Base-by-base conservation (phyloP, 331 rosid genomes). In the Prunus yedoensis region DNA sequence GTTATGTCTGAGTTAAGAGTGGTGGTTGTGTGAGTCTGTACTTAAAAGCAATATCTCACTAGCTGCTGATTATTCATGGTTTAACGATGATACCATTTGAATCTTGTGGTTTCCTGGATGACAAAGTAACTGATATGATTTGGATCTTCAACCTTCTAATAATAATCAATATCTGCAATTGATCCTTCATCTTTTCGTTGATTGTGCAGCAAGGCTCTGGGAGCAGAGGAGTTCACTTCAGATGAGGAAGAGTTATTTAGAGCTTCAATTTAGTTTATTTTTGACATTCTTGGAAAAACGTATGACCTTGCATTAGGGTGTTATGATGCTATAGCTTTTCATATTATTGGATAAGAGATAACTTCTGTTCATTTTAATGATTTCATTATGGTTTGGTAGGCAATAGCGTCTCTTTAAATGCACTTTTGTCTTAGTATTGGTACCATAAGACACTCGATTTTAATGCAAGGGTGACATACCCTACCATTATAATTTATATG, bases 211-310 rank as follows among this genome's bases (percentile, higher is more conserved):
- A 68, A 21, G 1, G 52, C 20, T 30, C 12, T 5, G 58, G 65
- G 41, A 35, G 69, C 23, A 28, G 59, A 73, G 20, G 74, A 73
- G 38, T 67, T 25, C 51, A 59, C 35, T 18, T 62, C 50, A 47
- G 70, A 35, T 52, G 86, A 77, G 70, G 70, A 70, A 38, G 70
- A 65, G 54, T 49, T 16, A 10, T 59, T 68, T 6, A 32, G 50
- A 70, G 13, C 53, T 27, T 25, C 20, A 0, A 5, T 41, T 3
- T 75, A 6, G 47, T 59, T 54, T 21, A 27, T 20, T 45, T 67
- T 43, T 14, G 17, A 18, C n/a, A 2, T 60, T 71, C 46, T 21
- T 58, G 6, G 23, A 61, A 38, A 13, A 17, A 45, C 61, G 50
- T 51, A 67, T 52, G 46, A 54, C 61, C 46, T 18, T 58, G 32